A percentile compares a stretch with the other conserved stretches of the same genome.
Conservation (phyloP, 805 yeast genomes). For the Nakazawaea wickerhamii region DNA sequence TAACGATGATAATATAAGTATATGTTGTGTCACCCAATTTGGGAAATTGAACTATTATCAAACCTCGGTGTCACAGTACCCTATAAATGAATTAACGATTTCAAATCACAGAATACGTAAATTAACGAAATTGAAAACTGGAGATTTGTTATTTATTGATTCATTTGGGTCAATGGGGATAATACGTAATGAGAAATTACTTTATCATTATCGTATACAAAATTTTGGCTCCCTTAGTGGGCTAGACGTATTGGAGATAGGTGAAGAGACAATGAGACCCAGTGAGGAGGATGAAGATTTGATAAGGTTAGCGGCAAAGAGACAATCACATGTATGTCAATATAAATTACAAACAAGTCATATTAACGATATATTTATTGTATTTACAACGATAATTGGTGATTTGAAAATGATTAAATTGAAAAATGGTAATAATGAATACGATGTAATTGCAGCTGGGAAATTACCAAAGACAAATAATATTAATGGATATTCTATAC, state of each 20-base stretch:
- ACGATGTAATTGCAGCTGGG: background rate
- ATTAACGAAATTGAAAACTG: slow-evolving; percentile 13
- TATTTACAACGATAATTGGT: slow-evolving; percentile 9
- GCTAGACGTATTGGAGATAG: slow-evolving; percentile 2
- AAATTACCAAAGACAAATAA: background rate
- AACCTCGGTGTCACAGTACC: slow-evolving; percentile 20
- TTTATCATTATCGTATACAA: slow-evolving; percentile 19
- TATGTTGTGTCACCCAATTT: slow-evolving; percentile 20
- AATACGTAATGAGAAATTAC: slow-evolving; percentile 16
- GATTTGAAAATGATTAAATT: slow-evolving; percentile 6
- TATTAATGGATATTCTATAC: background rate
- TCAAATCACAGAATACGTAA: slow-evolving; percentile 21
- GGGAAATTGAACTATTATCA: slow-evolving; percentile 22
- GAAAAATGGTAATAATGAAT: background rate
- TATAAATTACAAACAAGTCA: background rate
- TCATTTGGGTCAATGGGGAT: slow-evolving; percentile 22
- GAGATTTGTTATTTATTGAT: slow-evolving; percentile 21
- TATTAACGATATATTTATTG: slow-evolving; percentile 2
- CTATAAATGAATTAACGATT: slow-evolving; percentile 18
- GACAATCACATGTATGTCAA: slow-evolving; percentile 7
- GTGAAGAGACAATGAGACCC: background rate
- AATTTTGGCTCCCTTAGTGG: slow-evolving; percentile 10
- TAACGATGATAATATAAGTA: background rate
- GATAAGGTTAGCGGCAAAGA: slow-evolving; percentile 1
- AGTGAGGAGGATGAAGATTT: slow-evolving; percentile 8